Conservation (phyloP, 768 basidiomycete genomes). For the Tricholoma sp. region DNA sequence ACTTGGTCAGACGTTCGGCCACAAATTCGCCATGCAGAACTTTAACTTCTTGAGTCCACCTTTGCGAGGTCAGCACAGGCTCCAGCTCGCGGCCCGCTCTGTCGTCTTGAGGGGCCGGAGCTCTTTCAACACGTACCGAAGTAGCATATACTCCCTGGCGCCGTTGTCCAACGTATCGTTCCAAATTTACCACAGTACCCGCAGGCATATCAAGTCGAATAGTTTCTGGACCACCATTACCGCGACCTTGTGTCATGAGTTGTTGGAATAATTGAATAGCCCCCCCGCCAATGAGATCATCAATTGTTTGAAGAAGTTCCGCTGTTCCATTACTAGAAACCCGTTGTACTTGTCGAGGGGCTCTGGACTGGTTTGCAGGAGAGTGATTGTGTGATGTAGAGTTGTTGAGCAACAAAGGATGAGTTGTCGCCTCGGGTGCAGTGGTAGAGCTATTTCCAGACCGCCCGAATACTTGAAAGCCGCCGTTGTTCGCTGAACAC, state of each 20-base stretch:
- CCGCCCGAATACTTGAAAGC: conserved; percentile 57
- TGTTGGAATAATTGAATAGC: conserved; percentile 83
- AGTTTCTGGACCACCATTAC: conserved; percentile 52
- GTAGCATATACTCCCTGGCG: conserved; percentile 46
- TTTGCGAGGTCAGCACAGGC: conserved; percentile 74
- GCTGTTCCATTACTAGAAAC: conserved; percentile 43
- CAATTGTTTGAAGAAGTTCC: conserved; percentile 71
- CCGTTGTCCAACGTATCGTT: conserved; percentile 47
- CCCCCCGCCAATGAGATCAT: conserved; percentile 76
- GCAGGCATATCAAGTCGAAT: conserved; percentile 77
- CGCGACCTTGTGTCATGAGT: conserved; percentile 58
- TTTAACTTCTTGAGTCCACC: conserved; percentile 88
- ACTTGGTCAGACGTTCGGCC: conserved; percentile 55
- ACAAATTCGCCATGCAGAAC: conserved; percentile 74
- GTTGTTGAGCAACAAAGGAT: conserved; percentile 75
- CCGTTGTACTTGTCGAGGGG: conserved; percentile 52
- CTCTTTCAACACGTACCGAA: conserved; percentile 61
- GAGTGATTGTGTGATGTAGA: conserved; percentile 40
- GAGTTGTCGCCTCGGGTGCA: conserved; percentile 67
- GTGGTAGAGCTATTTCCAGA: conserved; percentile 44
- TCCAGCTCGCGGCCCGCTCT: conserved; percentile 63
- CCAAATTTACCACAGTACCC: conserved; percentile 55
- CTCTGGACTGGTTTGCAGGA: conserved; percentile 40
- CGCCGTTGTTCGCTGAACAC: conserved; percentile 43
- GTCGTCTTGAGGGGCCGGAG: conserved; percentile 30